Base-by-base conservation (phyloP, 768 basidiomycete species). In the Leccinum disarticulatum region DNA sequence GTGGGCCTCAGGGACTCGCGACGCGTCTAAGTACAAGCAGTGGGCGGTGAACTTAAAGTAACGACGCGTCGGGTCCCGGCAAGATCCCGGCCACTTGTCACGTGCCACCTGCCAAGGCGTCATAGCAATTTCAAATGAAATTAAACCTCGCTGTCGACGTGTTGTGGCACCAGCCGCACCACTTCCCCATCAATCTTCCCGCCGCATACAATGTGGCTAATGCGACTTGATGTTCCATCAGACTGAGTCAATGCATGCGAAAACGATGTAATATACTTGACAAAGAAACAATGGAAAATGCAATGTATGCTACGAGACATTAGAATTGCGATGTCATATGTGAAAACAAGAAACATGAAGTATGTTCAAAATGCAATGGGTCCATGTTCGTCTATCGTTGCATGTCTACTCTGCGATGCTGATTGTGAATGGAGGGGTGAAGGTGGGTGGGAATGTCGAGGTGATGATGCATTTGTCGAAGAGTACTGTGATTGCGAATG, bases 401-500 rank as follows among this genome's bases (percentile, higher is more conserved):
- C 64, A 25, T 67, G 73, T 67, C 67, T 73, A 54, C 66, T 73
- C 13, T 74, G 68, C 8, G 66, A 64, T 56, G 61, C 41, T 46
- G 70, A 60, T 10, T 72, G 73, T 4, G 73, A 52, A 30, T 61
- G 54, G 6, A 68, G 63, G 15, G 73, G 70, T 35, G 72, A 73
- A 61, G 73, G 72, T 51, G 73, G 72, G 50, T 65, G 64, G 2
- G 73, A 73, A 58, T 70, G 62, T 41, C 70, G 64, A 59, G 70
- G 68, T 33, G 72, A 73, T 49, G 72, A 74, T 61, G 70, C 56
- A 56, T 62, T 64, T 22, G 64, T 70, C 7, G 67, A 58, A 3
- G 72, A 74, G 41, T 73, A 68, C 36, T 73, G 73, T 8, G 72
- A 75, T 58, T 74, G 72, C 36, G 72, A 73, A 56, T 58, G 63